Conservation (phyloP, 208 protist genomes). For the Wallacemonas sp. region DNA sequence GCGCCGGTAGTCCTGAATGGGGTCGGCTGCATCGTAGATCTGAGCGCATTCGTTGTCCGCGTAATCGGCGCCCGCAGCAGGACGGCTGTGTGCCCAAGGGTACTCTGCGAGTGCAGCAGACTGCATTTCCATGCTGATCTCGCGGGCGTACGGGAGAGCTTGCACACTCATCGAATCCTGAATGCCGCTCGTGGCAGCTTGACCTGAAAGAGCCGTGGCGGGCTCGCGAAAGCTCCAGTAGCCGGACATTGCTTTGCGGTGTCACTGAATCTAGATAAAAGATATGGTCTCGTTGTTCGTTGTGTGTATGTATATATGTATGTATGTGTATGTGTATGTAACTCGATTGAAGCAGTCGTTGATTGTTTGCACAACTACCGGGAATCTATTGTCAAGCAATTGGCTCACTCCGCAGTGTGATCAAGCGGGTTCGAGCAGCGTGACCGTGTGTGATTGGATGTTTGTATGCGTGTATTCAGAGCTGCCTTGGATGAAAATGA, state of each 20-base stretch:
- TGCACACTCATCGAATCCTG: conserved; percentile 3
- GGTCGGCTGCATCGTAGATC: no score
- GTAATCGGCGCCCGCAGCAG: background rate
- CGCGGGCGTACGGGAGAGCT: conserved; percentile 6
- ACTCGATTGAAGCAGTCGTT: no score
- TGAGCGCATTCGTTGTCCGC: background rate
- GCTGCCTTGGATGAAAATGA: no score
- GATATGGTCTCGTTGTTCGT: no score
- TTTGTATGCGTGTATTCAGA: no score
- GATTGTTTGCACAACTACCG: no score
- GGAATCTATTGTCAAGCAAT: no score
- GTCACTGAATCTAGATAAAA: background rate
- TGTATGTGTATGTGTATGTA: conserved; percentile 9
- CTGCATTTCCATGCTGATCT: conserved; percentile 2
- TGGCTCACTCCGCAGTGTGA: no score
- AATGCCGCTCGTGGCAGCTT: background rate
- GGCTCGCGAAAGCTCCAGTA: conserved; percentile 69
- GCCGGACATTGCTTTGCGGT: conserved; percentile 69
- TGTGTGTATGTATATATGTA: background rate
- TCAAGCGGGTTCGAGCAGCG: no score
- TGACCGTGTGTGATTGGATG: no score
- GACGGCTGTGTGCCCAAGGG: background rate
- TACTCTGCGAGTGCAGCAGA: background rate
- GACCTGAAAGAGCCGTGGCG: background rate
- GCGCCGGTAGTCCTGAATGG: no score